Evolutionary conservation across 1,284 basidiomycete species (phyloP), one percentile per base, ranked within the genome.

Genomic region (Pseudozyma pruni): DNA sequence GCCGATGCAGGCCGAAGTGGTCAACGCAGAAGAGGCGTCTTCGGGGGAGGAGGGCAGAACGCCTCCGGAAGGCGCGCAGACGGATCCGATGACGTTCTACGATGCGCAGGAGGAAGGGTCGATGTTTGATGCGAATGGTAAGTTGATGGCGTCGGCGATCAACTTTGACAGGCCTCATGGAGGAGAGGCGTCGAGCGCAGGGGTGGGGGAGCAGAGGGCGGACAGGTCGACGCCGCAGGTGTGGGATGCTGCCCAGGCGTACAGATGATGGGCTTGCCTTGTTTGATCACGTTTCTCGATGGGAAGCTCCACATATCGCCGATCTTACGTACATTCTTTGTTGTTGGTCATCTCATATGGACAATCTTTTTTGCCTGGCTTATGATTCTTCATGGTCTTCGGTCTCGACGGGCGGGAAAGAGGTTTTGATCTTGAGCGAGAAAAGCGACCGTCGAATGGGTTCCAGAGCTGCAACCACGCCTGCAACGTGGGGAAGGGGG

Each of bases 1-100:
- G 40, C 70, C 70, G 22, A 72, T 72, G 70, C 52, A 63, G 32
- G 70, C 70, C 16, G 70, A 72, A 31, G 51, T 72, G 45, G 41
- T 72, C 6, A 52, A 63, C 20, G 52, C 41, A 25, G 67, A 63
- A 14, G 55, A 54, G n/a, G 16, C 38, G 8, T 51, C 56, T 8
- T 41, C 39, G 4, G 38, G 22, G 7, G 47, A 39, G 10, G 59
- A 50, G 14, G 60, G 44, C 17, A n/a, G 16, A 3, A 59, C 60
- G 16, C 59, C 59, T 3, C 43, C 55, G n/a, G 45, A 19, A 0
- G 20, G 9, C 5, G 23, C 32, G 22, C 23, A 10, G 17, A n/a
- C 42, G 13, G 34, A 34, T n/a, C 27, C 27, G 27, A 29, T 29
- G 27, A 29, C 27, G 27, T 29, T 29, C 27, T 29, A 29, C 27